These are phyloP conservation scores for Nemophila menziesii DNA, from an alignment of 257 asterid species.

Conservation along the genomic window DNA sequence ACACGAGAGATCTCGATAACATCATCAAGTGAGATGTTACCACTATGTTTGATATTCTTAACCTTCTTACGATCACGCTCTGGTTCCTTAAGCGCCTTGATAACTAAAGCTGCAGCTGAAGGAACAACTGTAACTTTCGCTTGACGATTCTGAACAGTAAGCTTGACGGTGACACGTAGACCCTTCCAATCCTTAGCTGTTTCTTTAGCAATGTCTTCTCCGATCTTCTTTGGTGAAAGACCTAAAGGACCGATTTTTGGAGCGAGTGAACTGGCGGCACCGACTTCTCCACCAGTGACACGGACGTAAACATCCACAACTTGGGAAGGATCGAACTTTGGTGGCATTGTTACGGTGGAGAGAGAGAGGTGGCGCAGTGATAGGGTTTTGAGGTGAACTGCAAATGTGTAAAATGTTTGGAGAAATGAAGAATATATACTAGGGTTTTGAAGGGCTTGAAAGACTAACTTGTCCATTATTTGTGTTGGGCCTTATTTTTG, in stretches of 20 bases:
- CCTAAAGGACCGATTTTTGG: slow-evolving; percentile 76
- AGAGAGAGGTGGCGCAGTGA: neutral
- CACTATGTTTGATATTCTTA: slow-evolving; percentile 54
- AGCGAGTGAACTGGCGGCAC: slow-evolving; percentile 64
- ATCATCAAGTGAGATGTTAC: slow-evolving; percentile 50
- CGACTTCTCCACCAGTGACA: slow-evolving; percentile 66
- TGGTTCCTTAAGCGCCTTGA: slow-evolving; percentile 70
- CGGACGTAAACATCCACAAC: slow-evolving; percentile 69
- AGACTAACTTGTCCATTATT: neutral
- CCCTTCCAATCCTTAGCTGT: slow-evolving; percentile 74
- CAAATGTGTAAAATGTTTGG: neutral
- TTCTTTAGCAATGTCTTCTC: slow-evolving; percentile 63
- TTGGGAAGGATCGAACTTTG: slow-evolving; percentile 60
- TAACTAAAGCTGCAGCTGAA: slow-evolving; percentile 59
- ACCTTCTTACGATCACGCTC: slow-evolving; percentile 61
- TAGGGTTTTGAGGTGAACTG: slow-evolving; percentile 20
- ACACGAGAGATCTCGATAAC: slow-evolving; percentile 52
- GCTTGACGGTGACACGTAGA: slow-evolving; percentile 54
- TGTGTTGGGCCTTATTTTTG: neutral
- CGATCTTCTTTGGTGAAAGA: slow-evolving; percentile 59
- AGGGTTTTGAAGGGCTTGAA: slow-evolving; percentile 14
- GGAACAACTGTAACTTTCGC: slow-evolving; percentile 65
- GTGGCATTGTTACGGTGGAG: slow-evolving; percentile 38
- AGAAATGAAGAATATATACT: slow-evolving; percentile 2
- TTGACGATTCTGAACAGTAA: slow-evolving; percentile 58